phyloP scores from a whole-genome alignment of 805 yeast genomes.

The Candida insectorum region DNA sequence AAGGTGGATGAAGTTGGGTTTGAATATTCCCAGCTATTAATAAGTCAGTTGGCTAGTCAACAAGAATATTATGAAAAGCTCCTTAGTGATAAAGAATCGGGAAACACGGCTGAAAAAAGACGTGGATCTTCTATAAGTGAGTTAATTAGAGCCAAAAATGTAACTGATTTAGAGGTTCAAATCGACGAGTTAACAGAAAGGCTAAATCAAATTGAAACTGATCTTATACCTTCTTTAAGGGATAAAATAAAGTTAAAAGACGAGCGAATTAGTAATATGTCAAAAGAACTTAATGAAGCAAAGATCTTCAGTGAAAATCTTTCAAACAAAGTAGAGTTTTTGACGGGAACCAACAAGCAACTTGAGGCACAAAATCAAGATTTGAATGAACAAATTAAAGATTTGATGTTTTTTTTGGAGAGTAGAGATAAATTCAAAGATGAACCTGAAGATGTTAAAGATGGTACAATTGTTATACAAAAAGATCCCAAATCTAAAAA shows the following conservation, averaged over 20 bases:
- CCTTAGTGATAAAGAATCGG: conserved; percentile 18
- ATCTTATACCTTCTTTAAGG: conserved; percentile 31
- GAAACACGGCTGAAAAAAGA: conserved; percentile 13
- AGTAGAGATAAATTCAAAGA: conserved; percentile 68
- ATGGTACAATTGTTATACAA: conserved; percentile 61
- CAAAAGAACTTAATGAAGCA: conserved; percentile 29
- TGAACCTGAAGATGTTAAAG: conserved; percentile 67
- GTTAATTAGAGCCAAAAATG: conserved; percentile 5
- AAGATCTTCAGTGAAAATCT: conserved; percentile 37
- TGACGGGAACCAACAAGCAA: conserved; percentile 21
- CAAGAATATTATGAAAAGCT: conserved; percentile 71
- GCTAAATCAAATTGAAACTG: conserved; percentile 21
- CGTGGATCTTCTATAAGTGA: conserved; percentile 17
- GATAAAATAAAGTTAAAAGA: conserved; percentile 27
- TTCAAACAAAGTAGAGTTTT: conserved; percentile 34
- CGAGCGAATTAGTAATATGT: conserved; percentile 23
- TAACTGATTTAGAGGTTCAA: conserved; percentile 24
- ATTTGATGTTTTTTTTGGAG: conserved; percentile 77
- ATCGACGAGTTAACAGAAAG: conserved; percentile 25
- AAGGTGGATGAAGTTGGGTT: conserved; percentile 59
- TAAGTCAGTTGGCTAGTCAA: conserved; percentile 83
- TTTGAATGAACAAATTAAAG: conserved; percentile 61
- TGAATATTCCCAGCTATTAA: conserved; percentile 75
- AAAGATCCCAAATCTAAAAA: conserved; percentile 15
- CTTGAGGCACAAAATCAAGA: conserved; percentile 44